Conservation (phyloP, 1,284 basidiomycete genomes). For the Sanguinoderma infundibulare region DNA sequence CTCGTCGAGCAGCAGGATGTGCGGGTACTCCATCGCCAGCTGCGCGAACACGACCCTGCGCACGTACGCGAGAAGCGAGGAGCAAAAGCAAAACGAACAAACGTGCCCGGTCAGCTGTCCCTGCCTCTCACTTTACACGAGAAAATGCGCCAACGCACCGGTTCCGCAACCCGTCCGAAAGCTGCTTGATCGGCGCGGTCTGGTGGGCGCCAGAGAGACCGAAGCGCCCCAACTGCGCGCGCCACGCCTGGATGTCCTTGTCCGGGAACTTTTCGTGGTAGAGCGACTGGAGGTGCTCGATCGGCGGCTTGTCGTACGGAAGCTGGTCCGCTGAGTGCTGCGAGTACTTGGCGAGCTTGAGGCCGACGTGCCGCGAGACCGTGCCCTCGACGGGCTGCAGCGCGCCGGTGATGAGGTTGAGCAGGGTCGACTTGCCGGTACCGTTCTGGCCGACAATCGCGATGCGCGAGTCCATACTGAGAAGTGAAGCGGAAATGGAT, state of each 20-base stretch:
- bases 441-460: conserved; percentile 99
- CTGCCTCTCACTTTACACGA: background rate
- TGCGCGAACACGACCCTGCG: conserved; percentile 89
- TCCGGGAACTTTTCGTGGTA: conserved; percentile 91
- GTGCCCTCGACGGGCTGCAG: conserved; percentile 87
- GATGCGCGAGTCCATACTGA: conserved; percentile 92
- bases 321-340: conserved; percentile 99
- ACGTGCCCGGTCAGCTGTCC: background rate
- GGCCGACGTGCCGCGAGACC: conserved; percentile 84
- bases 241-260: conserved; percentile 93
- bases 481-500: background rate
- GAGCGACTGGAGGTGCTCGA: conserved; percentile 91
- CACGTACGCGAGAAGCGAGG: background rate
- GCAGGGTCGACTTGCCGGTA: conserved; percentile 96
- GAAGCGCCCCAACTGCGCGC: conserved; percentile 93
- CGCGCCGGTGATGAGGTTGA: conserved; percentile 91
- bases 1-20: conserved; percentile 87
- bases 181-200: conserved; percentile 88
- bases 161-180: conserved; percentile 96
- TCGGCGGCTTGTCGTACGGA: conserved; percentile 90
- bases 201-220: conserved; percentile 95
- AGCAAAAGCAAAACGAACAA: background rate
- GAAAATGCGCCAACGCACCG: conserved; percentile 60
- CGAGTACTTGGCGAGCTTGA: conserved; percentile 97
- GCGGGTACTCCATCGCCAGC: conserved; percentile 91